Base-by-base conservation (phyloP, 148 eudicot genomes). In the Fagopyrum tataricum region DNA sequence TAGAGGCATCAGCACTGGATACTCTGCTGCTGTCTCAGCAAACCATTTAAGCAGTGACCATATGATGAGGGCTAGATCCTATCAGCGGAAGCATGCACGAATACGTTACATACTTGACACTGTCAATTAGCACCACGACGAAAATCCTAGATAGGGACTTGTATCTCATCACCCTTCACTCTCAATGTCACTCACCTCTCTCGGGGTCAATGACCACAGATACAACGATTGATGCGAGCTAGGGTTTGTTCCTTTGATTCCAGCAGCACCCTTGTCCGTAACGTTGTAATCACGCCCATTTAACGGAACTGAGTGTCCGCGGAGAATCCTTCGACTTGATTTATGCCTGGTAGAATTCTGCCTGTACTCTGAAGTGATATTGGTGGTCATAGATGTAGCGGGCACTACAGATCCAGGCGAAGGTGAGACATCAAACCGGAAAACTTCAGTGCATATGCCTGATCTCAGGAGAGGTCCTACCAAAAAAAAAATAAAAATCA, bases 41-140 rank as follows among this genome's bases (percentile, higher is more conserved):
- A 41, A n/a, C 9, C 44, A 68, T 69, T 90, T 79, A 88, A 56
- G 89, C 72, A 18, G 96, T 84, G 64, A 91, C 90, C 64, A 95
- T 76, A 78, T 83, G 91, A 76, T 83, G 91, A 76, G 82, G 78
- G 77, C 82, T 83, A 51, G 94, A 80, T 55, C 96, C 93, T 87
- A 78, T 76, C 18, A 87, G 82, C 2, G 99, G 99, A 61, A 95
- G 89, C 89, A 87, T 90, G 85, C 99, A 95, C 13, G 99, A 95
- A 67, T 95, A 95, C 0, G 99, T 95, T 24, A 95, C 99, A 79
- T 95, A 95, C 87, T 95, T 95, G 51, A 95, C 94, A 64, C 99
- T 88, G 77, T 95, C 99, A 7, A 92, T 78, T 13, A 95, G 85
- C 41, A 95, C 96, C 4, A 95, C 99, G 21, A 95, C 99, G 75